Evolutionary conservation across 139 green algal species (phyloP).

Genomic region (Chlorella sp.): DNA sequence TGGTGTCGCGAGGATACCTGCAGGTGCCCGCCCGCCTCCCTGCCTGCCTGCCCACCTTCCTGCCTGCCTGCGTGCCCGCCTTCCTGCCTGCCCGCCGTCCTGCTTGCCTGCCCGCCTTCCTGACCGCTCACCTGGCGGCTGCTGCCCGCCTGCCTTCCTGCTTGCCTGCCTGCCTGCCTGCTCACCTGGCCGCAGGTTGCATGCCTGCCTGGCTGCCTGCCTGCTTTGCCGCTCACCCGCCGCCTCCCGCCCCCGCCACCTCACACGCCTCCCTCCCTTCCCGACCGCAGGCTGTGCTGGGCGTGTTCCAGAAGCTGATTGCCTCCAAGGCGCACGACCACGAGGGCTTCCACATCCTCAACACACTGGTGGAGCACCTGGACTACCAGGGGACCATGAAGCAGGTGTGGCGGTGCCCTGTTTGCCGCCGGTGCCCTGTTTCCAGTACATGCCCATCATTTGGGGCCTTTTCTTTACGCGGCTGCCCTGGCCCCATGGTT

Average conservation of each 20-base stretch:
- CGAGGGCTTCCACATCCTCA: slow-evolving; percentile 92
- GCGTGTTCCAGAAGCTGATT: slow-evolving; percentile 96
- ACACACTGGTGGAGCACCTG: slow-evolving; percentile 80
- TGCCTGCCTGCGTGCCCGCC: not conserved
- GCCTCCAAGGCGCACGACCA: slow-evolving; percentile 88
- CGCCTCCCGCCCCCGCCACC: not conserved
- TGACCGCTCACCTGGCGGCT: not conserved
- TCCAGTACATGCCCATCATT: too few species aligned
- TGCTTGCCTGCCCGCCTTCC: too few species aligned
- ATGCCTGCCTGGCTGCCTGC: too few species aligned
- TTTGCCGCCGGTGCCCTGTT: too few species aligned
- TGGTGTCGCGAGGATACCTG: slow-evolving; percentile 76
- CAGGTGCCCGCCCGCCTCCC: not conserved
- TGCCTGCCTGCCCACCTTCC: too few species aligned
- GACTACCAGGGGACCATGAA: slow-evolving; percentile 52
- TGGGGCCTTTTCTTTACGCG: too few species aligned
- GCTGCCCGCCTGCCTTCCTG: not conserved
- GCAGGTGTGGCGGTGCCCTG: slow-evolving; percentile 3
- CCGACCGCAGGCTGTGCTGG: slow-evolving; percentile 74
- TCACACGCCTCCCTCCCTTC: not conserved
- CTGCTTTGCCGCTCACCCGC: not conserved
- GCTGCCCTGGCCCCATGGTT: too few species aligned
- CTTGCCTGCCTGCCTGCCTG: not conserved
- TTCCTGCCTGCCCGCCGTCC: not conserved
- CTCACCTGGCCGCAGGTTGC: not conserved